Base-by-base conservation (phyloP, 306 rosid genomes). In the Mimosa pudica region DNA sequence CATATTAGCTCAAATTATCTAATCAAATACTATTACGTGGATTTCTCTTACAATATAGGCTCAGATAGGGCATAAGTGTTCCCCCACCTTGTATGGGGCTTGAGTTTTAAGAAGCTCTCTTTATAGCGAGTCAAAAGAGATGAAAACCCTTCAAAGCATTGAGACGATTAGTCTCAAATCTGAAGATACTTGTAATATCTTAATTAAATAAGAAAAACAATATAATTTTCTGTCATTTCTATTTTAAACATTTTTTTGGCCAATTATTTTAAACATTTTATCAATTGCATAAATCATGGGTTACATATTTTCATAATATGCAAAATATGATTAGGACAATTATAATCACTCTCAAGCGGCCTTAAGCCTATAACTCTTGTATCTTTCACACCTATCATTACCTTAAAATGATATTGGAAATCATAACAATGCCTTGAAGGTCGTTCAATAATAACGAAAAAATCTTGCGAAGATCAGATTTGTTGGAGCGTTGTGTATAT, bases 381-480 rank as follows among this genome's bases (percentile, higher is more conserved):
- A 16, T 6, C 17, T 54, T 17, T 55, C 61, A 5, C n/a, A 6
- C 24, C 2, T 1, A 7, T 54, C 24, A n/a, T 55, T 17, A 55
- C 30, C 30, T 16, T 6, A 55, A 55, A 55, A 55, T 55, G 20
- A 55, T 17, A 6, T 55, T 55, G 10, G 24, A 7, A n/a, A 55
- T 17, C 61, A 55, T 24, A 55, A 17, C 30, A 17, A 6, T 17
- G 8, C 58, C 58, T 52, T 14, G 6, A 6, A 0, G 7, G 58
- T 52, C 58, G 17, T 52, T 52, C 20, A 16, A 5, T 16, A n/a
- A 52, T 16, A 52, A 52, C 8, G 9, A 14, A 7, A 5, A 52
- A 16, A 16, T 52, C 8, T 52, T 52, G 58, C 7, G 89, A 86
- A 80, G 89, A 86, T 88, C 92, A 91, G 93, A 85, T 91, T 88